phyloP scores from a whole-genome alignment of 352 stramenopile species.

The Pythium brachiatum region DNA sequence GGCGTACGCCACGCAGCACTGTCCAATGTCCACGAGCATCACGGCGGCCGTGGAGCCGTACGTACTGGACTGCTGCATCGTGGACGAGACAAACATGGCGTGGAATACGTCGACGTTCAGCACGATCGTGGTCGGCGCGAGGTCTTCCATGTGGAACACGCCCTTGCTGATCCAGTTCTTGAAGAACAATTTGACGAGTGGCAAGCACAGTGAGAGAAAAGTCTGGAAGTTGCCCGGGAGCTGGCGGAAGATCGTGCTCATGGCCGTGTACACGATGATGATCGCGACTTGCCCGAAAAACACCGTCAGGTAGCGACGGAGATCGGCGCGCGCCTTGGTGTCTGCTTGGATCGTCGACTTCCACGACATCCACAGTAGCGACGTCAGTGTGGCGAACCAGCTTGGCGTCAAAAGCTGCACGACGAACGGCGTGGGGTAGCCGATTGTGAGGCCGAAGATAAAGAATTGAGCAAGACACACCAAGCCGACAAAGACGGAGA shows the following conservation, averaged over 20 bases:
- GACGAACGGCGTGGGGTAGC: slow-evolving; percentile 9
- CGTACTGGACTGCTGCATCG: slow-evolving; percentile 9
- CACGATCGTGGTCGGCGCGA: slow-evolving; percentile 7
- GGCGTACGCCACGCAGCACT: background rate
- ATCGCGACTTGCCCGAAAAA: background rate
- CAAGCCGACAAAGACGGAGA: slow-evolving; percentile 3
- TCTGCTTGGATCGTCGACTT: background rate
- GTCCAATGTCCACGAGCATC: slow-evolving; percentile 5
- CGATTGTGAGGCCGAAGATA: background rate
- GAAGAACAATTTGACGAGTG: slow-evolving; percentile 12
- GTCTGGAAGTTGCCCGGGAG: background rate
- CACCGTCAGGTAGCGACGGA: background rate
- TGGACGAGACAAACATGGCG: slow-evolving; percentile 14
- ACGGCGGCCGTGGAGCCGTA: background rate
- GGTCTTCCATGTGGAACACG: slow-evolving; percentile 5
- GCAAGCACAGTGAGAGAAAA: background rate
- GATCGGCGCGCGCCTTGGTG: background rate
- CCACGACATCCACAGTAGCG: background rate
- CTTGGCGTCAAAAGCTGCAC: background rate
- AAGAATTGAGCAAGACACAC: background rate
- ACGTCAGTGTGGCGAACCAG: background rate
- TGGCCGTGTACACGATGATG: slow-evolving; percentile 6
- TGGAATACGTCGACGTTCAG: slow-evolving; percentile 23
- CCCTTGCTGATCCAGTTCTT: slow-evolving; percentile 7
- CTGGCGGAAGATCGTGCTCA: slow-evolving; percentile 1